Conservation (phyloP, 768 basidiomycete species). For the Candolleomyces aberdarensis region DNA sequence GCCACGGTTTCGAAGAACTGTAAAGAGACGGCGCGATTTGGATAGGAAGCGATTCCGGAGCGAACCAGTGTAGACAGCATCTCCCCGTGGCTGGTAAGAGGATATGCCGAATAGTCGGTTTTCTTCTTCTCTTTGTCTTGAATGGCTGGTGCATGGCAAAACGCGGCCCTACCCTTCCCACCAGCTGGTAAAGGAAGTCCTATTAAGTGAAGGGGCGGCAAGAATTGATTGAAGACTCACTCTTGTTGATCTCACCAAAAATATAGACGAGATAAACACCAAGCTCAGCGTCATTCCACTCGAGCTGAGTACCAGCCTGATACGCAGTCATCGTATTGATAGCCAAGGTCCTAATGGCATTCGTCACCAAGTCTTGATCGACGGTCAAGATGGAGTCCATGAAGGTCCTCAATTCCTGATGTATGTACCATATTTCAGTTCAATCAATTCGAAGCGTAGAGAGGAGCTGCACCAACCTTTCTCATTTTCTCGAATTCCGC, state of each 20-base stretch:
- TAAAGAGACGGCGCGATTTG: constrained; percentile 78
- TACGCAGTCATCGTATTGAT: constrained; percentile 73
- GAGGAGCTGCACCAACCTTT: constrained; percentile 48
- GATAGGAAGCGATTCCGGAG: constrained; percentile 78
- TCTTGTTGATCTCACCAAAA: constrained; percentile 90
- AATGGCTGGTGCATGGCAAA: constrained; percentile 72
- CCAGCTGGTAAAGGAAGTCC: constrained; percentile 42
- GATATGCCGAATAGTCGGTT: constrained; percentile 74
- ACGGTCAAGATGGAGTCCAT: constrained; percentile 85
- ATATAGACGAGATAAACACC: constrained; percentile 92
- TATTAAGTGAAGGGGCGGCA: constrained; percentile 5
- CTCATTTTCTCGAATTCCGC: constrained; percentile 82
- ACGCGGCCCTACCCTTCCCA: constrained; percentile 80
- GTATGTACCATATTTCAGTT: constrained; percentile 6
- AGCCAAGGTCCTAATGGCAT: constrained; percentile 69
- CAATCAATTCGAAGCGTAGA: neutral
- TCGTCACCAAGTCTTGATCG: constrained; percentile 82
- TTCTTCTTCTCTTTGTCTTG: constrained; percentile 63
- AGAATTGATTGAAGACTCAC: constrained; percentile 38
- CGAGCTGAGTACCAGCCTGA: constrained; percentile 56
- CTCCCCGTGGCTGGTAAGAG: constrained; percentile 87
- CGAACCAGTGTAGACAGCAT: constrained; percentile 82
- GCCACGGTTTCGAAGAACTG: constrained; percentile 92
- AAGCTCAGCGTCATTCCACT: constrained; percentile 93
- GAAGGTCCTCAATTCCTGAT: constrained; percentile 79